A percentile compares a stretch with the other conserved stretches of the same genome.
Evolutionary conservation across 805 yeast species (phyloP).

Genomic region (Saturnispora halmiae): DNA sequence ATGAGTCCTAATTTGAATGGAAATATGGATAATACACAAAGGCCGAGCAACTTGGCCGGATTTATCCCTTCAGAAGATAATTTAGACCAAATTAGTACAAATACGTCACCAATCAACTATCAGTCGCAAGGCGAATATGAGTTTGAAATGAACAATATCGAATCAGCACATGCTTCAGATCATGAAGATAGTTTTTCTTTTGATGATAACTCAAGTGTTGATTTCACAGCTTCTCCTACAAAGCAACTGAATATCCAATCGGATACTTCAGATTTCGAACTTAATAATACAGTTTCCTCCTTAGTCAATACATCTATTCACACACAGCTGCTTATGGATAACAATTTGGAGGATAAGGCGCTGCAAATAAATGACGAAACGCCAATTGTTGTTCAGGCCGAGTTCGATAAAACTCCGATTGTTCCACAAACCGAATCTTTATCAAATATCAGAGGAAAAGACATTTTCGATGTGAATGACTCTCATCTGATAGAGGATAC

Average conservation of each 20-base stretch:
- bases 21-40: conserved; percentile 10
- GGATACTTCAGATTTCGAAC: not conserved
- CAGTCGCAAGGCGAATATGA: conserved; percentile 8
- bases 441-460: conserved; percentile 2
- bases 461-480: conserved; percentile 1
- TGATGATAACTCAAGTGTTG: conserved; percentile 1
- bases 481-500: conserved; percentile 5
- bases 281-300: not conserved
- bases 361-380: conserved; percentile 6
- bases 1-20: conserved; percentile 26
- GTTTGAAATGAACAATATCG: not conserved
- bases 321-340: conserved; percentile 4
- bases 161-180: not conserved
- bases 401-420: conserved; percentile 16
- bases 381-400: conserved; percentile 8
- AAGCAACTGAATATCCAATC: not conserved
- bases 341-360: not conserved
- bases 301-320: conserved; percentile 5
- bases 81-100: not conserved
- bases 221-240: conserved; percentile 6
- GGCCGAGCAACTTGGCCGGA: conserved; percentile 10
- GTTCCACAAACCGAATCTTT: conserved; percentile 6
- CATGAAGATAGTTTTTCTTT: conserved; percentile 3
- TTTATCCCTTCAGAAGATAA: conserved; percentile 3
- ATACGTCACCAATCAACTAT: conserved; percentile 6